phyloP scores from a whole-genome alignment of 495 filamentous ascomycete genomes.

The Corynascus novoguineensis region DNA sequence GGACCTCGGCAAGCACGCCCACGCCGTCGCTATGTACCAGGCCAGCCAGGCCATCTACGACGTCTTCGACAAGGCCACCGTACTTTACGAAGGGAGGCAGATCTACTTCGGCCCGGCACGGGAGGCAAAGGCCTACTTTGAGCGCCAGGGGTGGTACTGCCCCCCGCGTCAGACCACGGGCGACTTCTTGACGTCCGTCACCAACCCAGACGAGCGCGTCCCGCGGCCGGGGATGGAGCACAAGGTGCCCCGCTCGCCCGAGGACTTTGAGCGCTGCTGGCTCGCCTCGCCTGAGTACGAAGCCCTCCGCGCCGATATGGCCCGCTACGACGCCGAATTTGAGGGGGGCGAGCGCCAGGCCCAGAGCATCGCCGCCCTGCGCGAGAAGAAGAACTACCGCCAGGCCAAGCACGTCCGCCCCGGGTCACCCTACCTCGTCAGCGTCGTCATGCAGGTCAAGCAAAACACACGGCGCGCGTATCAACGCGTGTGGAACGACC shows the following conservation, averaged over 20 bases:
- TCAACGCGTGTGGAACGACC: conserved; percentile 38
- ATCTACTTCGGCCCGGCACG: conserved; percentile 59
- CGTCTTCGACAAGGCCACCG: conserved; percentile 55
- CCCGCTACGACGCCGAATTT: conserved; percentile 51
- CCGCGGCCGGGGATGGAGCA: conserved; percentile 60
- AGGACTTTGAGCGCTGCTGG: conserved; percentile 54
- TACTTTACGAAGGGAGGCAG: conserved; percentile 59
- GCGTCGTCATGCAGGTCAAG: conserved; percentile 52
- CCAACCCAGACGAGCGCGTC: conserved; percentile 62
- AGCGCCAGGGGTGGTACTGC: conserved; percentile 56
- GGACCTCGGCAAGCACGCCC: conserved; percentile 46
- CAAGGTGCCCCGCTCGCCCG: conserved; percentile 55
- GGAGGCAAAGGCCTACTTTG: conserved; percentile 54
- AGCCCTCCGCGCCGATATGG: conserved; percentile 56
- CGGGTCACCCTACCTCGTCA: conserved; percentile 53
- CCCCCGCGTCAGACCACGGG: conserved; percentile 65
- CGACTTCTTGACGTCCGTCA: conserved; percentile 71
- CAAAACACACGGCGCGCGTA: conserved; percentile 50
- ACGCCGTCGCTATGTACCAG: conserved; percentile 68
- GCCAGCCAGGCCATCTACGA: conserved; percentile 65
- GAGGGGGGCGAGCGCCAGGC: conserved; percentile 41
- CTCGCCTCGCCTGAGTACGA: conserved; percentile 42
- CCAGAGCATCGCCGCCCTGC: conserved; percentile 18
- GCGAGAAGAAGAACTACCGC: conserved; percentile 25
- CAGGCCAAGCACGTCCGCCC: conserved; percentile 39